Base-by-base conservation (phyloP, 1,139 yeast species). In the Eremothecium cymbalariae region DNA sequence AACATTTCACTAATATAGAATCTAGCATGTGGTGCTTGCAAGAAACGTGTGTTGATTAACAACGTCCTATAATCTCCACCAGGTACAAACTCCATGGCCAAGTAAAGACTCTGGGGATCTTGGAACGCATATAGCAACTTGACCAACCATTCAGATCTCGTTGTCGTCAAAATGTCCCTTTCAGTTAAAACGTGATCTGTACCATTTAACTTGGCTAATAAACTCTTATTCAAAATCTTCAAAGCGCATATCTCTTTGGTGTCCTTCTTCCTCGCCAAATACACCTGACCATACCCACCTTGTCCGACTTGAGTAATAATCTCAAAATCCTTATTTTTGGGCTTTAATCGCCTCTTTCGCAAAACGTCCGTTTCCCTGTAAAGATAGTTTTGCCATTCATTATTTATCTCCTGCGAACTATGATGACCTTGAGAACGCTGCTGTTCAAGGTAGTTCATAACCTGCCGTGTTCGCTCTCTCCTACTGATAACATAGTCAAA, bases 31-130 rank as follows among this genome's bases (percentile, higher is more conserved):
- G 94, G 86, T 4, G 97, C 95, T 41, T 84, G 84, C 48, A 93
- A 66, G 40, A 83, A 83, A 22, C 95, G 95, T 4, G 97, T 88
- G 55, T 88, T 90, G 60, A 86, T 88, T 46, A 93, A 72, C 45
- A 93, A 65, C 1, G 98, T 93, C 55, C 99, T 77, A 64, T 85
- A 93, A 58, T 93, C 99, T 33, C 99, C 99, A 40, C 99, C 99
- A 4, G 98, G 96, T 7, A 93, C 98, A 60, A 84, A 93, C 58
- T 93, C 98, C 99, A 93, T 93, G 2, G 98, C 98, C 51, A 93
- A 68, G 50, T 84, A 93, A 25, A 93, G 84, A 57, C 83, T 83
- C 42, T 82, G 90, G 0, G 79, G 64, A 59, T 90, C 97, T 58
- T 93, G 99, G 63, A 93, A 93, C 3, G 98, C 95, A 57, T 93